Evolutionary conservation across 2,329 filamentous ascomycete genomes (phyloP).

Genomic region (Zasmidium angulare): DNA sequence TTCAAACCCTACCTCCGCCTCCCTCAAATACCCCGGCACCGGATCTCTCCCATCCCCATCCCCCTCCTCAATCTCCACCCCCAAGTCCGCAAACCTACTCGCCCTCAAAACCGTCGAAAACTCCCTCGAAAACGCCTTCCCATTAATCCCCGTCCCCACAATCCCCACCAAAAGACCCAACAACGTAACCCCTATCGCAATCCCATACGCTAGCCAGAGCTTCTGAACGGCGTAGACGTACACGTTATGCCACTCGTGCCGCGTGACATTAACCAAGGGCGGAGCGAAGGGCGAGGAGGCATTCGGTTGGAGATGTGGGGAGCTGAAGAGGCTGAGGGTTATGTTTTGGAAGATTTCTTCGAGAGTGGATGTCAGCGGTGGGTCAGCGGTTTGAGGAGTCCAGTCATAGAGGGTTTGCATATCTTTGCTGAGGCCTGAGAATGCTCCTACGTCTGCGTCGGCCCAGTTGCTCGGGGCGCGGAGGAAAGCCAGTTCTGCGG

Average conservation of each 20-base stretch:
- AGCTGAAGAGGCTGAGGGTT: conserved; percentile 10
- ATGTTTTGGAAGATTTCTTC: conserved; percentile 16
- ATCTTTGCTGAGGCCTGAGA: not conserved
- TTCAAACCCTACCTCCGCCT: not conserved
- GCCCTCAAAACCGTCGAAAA: not conserved
- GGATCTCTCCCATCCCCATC: not conserved
- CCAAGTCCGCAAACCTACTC: not conserved
- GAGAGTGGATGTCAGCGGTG: not conserved
- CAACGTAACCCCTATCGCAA: conserved; percentile 6
- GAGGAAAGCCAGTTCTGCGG: conserved; percentile 1
- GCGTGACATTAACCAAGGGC: conserved; percentile 1
- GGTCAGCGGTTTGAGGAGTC: not conserved
- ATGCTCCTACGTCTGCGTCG: not conserved
- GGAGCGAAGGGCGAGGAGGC: conserved; percentile 3
- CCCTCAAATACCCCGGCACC: not conserved
- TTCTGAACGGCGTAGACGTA: conserved; percentile 12
- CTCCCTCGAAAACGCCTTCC: not conserved
- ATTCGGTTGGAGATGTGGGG: conserved; percentile 3
- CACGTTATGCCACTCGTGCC: not conserved
- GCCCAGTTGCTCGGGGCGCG: not conserved
- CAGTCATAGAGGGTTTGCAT: not conserved
- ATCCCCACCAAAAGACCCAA: not conserved
- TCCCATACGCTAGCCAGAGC: conserved; percentile 15
- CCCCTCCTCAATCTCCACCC: not conserved
- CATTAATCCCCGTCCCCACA: not conserved